Base-by-base conservation (phyloP, 305 asterid species). In the Fraxinus velutina region DNA sequence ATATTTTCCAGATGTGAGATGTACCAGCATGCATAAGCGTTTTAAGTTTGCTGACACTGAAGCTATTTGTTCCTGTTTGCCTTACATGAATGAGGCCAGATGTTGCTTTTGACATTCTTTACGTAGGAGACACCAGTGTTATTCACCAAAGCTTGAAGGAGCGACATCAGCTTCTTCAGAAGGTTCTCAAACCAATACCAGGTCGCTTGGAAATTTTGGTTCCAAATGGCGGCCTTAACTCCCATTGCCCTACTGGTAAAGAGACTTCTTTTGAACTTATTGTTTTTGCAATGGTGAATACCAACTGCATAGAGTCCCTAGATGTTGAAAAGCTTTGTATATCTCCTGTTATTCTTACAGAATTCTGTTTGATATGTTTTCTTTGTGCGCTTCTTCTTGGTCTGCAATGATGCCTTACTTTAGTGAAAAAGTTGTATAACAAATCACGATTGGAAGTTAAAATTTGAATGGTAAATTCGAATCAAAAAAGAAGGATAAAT, bases 171-270 rank as follows among this genome's bases (percentile, higher is more conserved):
- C 93, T 93, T 86, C 96, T 95, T 30, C 86, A 78, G 82, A 84
- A 90, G 85, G 90, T 90, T 88, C 91, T 95, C 86, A 93, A 89
- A 88, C 92, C 97, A 79, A 83, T 88, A 50, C 85, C 92, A 85
- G 96, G 97, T 57, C 93, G 94, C 81, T 90, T 95, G 84, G 99
- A 95, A 91, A 92, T 95, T 87, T 90, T 95, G 96, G 93, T 95
- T 86, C 99, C 99, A 80, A 89, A 86, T 86, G 92, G 89, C 17
- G 93, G 97, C 72, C 93, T 90, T 55, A 92, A 90, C 86, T 84
- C 88, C 52, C 93, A 86, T 80, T 90, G 91, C 50, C 86, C 88
- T 87, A 88, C 94, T 84, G 98, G 99, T 95, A 92, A 72, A 68
- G n/a, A 50, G 66, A 75, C 22, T 68, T 29, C 39, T 27, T 60